Evolutionary conservation across 306 rosid genomes (phyloP).

Genomic region (Abrus precatorius): DNA sequence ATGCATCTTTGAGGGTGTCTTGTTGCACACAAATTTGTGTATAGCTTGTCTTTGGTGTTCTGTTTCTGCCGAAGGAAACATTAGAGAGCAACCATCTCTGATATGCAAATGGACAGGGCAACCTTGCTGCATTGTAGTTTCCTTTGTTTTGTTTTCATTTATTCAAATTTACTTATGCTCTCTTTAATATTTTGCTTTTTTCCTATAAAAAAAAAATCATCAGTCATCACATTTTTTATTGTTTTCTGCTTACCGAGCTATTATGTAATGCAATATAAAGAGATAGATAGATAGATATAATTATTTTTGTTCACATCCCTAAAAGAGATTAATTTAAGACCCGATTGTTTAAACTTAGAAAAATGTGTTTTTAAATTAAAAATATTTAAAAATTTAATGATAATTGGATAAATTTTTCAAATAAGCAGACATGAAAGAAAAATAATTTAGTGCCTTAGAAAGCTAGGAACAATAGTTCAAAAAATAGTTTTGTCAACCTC

Average conservation of each 20-base stretch:
- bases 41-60: conserved; percentile 8
- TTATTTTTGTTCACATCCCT: too few relatives aligned
- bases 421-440: background rate
- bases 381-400: background rate
- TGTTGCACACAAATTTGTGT: conserved; percentile 30
- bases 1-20: background rate
- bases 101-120: background rate
- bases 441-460: background rate
- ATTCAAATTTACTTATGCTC: background rate
- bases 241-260: background rate
- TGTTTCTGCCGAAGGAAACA: conserved; percentile 5
- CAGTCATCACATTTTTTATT: background rate
- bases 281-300: too few relatives aligned
- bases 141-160: background rate
- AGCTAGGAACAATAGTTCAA: background rate
- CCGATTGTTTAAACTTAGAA: background rate
- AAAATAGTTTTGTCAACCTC: background rate
- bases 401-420: background rate
- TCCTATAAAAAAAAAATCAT: background rate
- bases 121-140: background rate
- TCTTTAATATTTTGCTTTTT: background rate
- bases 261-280: background rate
- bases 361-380: background rate
- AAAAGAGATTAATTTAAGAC: background rate
- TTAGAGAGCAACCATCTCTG: conserved; percentile 1